Base-by-base conservation (phyloP, 495 filamentous ascomycete species). In the Trichoderma virens region DNA sequence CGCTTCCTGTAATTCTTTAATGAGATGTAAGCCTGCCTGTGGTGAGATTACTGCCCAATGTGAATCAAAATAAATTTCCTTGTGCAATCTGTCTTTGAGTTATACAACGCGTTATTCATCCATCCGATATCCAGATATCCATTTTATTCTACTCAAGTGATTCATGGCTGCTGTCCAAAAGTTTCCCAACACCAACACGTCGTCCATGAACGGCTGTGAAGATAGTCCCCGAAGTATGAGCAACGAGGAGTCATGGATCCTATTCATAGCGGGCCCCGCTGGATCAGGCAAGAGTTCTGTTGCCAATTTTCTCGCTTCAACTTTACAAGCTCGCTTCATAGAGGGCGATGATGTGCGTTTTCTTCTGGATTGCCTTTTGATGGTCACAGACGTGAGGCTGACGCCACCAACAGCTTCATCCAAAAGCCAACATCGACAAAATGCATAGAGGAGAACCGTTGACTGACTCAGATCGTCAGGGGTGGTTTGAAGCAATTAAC, bases 401-500 rank as follows among this genome's bases (percentile, higher is more conserved):
- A 56, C 47, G 13, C 8, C 14, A 30, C 28, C 4, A 13, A 16
- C 27, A 56, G 51, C 51, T 56, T 31, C 51, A 56, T 28, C 51
- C 51, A 30, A 56, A 56, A 16, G 25, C 51, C 51, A 56, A 56
- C 25, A 56, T 56, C 16, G 51, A 56, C 9, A 56, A 56, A 56
- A 56, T 56, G 51, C 51, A 56, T 6, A 56, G 27, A 30, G 51
- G 51, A 0, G 51, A 56, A 16, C 9, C 25, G 18, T 31, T 56
- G 25, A 56, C 51, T 1, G 51, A 56, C 51, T 23, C 5, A 9
- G 51, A 56, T 16, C 51, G 51, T 25, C 51, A 56, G 20, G 51
- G 51, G 23, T 56, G 51, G 51, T 30, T 56, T 16, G 51, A 56
- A 27, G 51, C 51, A 56, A 56, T 56, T 9, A 30, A 14, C 25